phyloP scores from a whole-genome alignment of 1,284 basidiomycete species.

The Puccinia coronata region DNA sequence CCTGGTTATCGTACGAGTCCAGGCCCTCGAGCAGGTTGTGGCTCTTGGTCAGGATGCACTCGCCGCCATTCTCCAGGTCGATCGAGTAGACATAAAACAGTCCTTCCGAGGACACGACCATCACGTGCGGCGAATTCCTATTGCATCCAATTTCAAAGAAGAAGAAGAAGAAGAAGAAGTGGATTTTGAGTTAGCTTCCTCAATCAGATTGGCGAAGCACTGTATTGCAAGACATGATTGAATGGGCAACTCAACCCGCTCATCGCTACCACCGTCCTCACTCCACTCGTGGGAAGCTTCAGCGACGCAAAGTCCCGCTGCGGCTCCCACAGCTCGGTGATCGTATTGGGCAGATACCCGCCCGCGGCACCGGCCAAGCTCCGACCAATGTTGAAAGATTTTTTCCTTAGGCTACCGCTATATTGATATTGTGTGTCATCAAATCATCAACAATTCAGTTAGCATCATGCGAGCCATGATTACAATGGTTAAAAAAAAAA shows the following conservation, averaged over 20 bases:
- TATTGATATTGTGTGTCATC: constrained; percentile 60
- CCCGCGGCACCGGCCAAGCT: constrained; percentile 78
- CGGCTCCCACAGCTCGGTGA: constrained; percentile 98
- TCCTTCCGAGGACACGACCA: constrained; percentile 94
- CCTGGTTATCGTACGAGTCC: constrained; percentile 35
- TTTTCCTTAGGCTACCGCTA: constrained; percentile 68
- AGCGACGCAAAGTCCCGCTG: constrained; percentile 90
- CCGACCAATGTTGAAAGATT: constrained; percentile 76
- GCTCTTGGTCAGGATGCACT: constrained; percentile 91
- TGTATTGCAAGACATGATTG: no score
- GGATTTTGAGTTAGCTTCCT: no score
- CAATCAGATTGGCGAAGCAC: no score
- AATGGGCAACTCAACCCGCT: constrained; percentile 33
- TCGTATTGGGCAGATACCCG: constrained; percentile 82
- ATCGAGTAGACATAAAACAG: constrained; percentile 95
- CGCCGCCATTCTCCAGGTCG: constrained; percentile 92
- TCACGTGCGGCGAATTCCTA: constrained; percentile 90
- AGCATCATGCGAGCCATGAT: constrained; percentile 6
- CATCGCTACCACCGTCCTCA: constrained; percentile 56
- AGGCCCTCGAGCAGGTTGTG: constrained; percentile 63
- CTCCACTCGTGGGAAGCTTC: constrained; percentile 78
- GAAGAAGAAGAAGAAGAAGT: no score
- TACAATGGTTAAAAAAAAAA: background rate
- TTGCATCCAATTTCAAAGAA: no score
- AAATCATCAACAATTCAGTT: background rate